phyloP scores from a whole-genome alignment of 2,329 filamentous ascomycete species.

The Samsoniella hepiali region DNA sequence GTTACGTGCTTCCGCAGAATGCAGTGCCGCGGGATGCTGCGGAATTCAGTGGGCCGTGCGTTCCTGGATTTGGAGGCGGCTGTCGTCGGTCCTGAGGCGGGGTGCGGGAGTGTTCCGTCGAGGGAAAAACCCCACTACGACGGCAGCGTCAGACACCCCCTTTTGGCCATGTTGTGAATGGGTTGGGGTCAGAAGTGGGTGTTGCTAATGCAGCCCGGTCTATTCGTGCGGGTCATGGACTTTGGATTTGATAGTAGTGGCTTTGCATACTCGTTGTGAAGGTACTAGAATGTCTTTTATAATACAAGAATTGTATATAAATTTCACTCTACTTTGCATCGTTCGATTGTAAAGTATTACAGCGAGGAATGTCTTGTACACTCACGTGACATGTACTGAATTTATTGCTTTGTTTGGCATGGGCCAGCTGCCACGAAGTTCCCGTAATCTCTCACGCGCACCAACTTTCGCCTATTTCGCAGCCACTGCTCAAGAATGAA shows the following conservation, averaged over 20 bases:
- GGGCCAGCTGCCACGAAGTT: too few species aligned
- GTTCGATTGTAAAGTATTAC: too few species aligned
- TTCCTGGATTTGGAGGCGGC: conserved; percentile 7
- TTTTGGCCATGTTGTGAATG: neutral
- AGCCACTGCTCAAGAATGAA: too few species aligned
- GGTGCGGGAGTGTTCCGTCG: conserved; percentile 17
- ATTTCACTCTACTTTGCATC: too few species aligned
- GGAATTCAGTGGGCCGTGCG: conserved; percentile 6
- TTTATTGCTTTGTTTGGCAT: neutral
- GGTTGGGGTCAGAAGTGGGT: too few species aligned
- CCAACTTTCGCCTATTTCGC: too few species aligned
- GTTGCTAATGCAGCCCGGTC: neutral
- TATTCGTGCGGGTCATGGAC: neutral
- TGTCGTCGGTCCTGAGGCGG: conserved; percentile 13
- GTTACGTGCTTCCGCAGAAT: conserved; percentile 10
- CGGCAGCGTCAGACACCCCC: neutral
- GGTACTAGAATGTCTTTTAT: too few species aligned
- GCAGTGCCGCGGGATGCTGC: conserved; percentile 2
- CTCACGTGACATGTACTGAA: neutral
- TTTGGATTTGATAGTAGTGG: neutral
- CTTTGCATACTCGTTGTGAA: neutral
- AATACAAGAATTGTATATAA: too few species aligned
- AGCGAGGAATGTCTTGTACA: neutral
- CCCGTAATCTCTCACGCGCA: too few species aligned
- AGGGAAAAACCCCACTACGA: neutral